A percentile compares a stretch with the other conserved stretches of the same genome.
Conservation (phyloP, 305 asterid species). For the Rubia balearica region DNA sequence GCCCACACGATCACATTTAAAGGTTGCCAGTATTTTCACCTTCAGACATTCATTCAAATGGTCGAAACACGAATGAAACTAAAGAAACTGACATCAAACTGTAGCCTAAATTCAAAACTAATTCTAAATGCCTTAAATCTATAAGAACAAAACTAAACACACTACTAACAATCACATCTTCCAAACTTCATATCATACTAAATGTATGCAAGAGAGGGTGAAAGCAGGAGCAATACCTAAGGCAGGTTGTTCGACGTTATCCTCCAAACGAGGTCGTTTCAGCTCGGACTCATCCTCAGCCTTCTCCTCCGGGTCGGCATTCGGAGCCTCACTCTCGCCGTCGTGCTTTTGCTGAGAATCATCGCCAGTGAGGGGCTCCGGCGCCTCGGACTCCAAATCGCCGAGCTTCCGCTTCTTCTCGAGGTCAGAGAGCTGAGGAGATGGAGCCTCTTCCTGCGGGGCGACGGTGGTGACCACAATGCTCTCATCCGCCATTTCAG, state of each 20-base stretch:
- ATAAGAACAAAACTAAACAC: neutral
- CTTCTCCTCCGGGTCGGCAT: slow-evolving; percentile 37
- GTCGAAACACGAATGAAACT: neutral
- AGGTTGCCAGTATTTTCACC: neutral
- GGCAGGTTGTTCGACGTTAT: slow-evolving; percentile 28
- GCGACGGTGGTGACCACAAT: slow-evolving; percentile 24
- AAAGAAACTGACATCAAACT: neutral
- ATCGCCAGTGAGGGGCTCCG: slow-evolving; percentile 25
- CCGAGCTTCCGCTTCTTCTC: slow-evolving; percentile 70
- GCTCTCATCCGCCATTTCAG: slow-evolving; percentile 58
- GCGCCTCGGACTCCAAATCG: slow-evolving; percentile 50
- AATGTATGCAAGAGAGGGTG: neutral
- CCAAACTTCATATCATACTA: neutral
- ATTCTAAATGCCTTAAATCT: neutral
- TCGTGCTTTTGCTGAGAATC: slow-evolving; percentile 24
- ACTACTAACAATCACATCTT: neutral
- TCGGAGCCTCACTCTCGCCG: slow-evolving; percentile 24
- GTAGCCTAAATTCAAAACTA: neutral
- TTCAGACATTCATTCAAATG: neutral
- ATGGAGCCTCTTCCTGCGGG: slow-evolving; percentile 24
- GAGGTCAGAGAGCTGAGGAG: slow-evolving; percentile 31
- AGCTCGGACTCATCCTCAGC: slow-evolving; percentile 49
- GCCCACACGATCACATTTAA: neutral
- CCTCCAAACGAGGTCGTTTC: slow-evolving; percentile 70
- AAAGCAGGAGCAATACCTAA: slow-evolving; percentile 30